Conservation (phyloP, 1,284 basidiomycete species). For the Clitocybe nebularis region DNA sequence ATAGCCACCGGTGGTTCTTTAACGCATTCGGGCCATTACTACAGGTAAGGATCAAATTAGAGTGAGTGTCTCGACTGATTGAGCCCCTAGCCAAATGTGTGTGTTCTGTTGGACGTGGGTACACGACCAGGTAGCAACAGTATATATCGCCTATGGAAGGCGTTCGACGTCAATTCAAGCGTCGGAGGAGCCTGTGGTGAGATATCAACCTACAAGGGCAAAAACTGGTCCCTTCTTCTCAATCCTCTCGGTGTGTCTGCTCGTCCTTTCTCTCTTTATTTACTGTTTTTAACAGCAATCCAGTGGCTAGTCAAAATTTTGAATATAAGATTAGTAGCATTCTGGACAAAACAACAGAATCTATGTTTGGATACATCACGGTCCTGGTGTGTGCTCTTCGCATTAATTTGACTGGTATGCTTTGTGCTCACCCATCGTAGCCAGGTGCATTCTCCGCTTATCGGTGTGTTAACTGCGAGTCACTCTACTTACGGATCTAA, state of each 20-base stretch:
- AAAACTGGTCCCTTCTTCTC: constrained; percentile 73
- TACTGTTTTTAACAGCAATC: constrained; percentile 7
- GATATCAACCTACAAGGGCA: constrained; percentile 91
- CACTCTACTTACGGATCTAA: no score
- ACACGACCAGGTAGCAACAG: constrained; percentile 83
- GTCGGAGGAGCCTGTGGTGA: constrained; percentile 95
- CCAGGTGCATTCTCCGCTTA: constrained; percentile 96
- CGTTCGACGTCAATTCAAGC: constrained; percentile 90
- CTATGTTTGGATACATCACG: constrained; percentile 90
- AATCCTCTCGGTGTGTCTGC: constrained; percentile 76
- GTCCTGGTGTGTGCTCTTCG: constrained; percentile 51
- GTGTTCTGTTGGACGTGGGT: constrained; percentile 89
- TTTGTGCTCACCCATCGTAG: constrained; percentile 31
- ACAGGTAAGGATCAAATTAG: constrained; percentile 45
- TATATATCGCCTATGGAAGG: constrained; percentile 93
- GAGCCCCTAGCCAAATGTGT: constrained; percentile 72
- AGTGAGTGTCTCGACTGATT: constrained; percentile 3
- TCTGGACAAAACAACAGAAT: constrained; percentile 92
- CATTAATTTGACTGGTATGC: neutral
- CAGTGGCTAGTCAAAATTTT: constrained; percentile 92
- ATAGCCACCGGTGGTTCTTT: constrained; percentile 94
- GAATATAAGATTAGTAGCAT: constrained; percentile 94
- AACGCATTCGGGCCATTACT: constrained; percentile 80
- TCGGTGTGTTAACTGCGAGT: constrained; percentile 34
- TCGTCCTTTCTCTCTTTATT: neutral